Evolutionary conservation across 352 stramenopile genomes (phyloP), one percentile per base, ranked within the genome.

Genomic region (Thalassiosira livingstoniorum): DNA sequence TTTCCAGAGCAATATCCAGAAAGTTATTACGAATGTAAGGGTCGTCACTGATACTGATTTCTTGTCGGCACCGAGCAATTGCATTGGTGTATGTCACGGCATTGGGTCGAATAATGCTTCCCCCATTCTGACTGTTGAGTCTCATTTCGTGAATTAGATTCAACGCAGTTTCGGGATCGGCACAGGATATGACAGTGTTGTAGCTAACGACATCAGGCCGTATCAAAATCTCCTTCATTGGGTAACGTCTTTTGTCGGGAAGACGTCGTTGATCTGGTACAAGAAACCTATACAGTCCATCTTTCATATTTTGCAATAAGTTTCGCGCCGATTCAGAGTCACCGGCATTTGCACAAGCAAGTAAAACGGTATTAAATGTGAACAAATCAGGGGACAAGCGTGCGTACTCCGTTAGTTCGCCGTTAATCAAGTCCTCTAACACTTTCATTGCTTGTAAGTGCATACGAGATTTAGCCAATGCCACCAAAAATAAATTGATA

Each of bases 151-250:
- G 29, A 29, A 86, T 77, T 4, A 85, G 31, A 45, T 29, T n/a
- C 31, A 81, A 51, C 0, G 69, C 78, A 3, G 32, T 77, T 25
- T 78, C n/a, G 21, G 84, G 61, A 65, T 88, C 82, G 23, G 62
- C 58, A 51, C 71, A 70, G 5, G 78, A 83, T 27, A 93, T 70
- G 5, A 91, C 58, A 42, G 79, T 85, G 57, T 92, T 90, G 77
- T 90, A 92, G 34, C 60, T 88, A 5, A 90, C 83, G 4, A 83
- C 70, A 77, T 92, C 85, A n/a, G 89, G 81, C 29, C 29, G 42
- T 0, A 85, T 68, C 29, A 72, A 31, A 43, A 58, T 35, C 5
- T 32, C 21, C 4, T 3, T 39, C 18, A 5, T 2, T n/a, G n/a
- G n/a, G n/a, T n/a, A n/a, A n/a, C n/a, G n/a, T 47, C 29, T 34